Evolutionary conservation across 768 basidiomycete species (phyloP).

Genomic region (Chlorophyllum brunneum): DNA sequence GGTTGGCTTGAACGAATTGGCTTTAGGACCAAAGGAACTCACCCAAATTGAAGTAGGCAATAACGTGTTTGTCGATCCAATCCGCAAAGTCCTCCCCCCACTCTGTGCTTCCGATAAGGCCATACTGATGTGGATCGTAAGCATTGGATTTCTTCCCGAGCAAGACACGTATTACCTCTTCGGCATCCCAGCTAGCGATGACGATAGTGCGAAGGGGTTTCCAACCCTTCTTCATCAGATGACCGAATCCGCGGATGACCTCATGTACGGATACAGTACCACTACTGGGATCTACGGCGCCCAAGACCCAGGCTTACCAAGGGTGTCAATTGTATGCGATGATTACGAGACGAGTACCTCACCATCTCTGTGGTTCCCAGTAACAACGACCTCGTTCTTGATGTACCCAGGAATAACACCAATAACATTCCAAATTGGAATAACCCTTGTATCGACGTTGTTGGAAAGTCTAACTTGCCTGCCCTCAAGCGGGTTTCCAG

Average conservation of each 20-base stretch:
- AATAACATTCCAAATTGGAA: slow-evolving; percentile 89
- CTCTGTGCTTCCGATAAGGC: slow-evolving; percentile 82
- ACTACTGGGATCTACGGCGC: slow-evolving; percentile 71
- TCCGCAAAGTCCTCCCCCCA: slow-evolving; percentile 88
- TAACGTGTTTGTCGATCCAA: slow-evolving; percentile 78
- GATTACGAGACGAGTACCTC: slow-evolving; percentile 16
- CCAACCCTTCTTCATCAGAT: slow-evolving; percentile 69
- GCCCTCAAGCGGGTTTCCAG: slow-evolving; percentile 21
- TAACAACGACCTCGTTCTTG: slow-evolving; percentile 75
- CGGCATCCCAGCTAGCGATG: slow-evolving; percentile 73
- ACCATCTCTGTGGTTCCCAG: slow-evolving; percentile 88
- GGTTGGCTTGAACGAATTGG: background rate
- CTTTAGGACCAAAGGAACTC: slow-evolving; percentile 5
- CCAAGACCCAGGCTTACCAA: slow-evolving; percentile 35
- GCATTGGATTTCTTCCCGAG: background rate
- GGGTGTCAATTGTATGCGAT: background rate
- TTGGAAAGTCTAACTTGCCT: slow-evolving; percentile 46
- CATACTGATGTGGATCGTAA: slow-evolving; percentile 30
- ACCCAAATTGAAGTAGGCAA: slow-evolving; percentile 85
- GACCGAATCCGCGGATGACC: slow-evolving; percentile 68
- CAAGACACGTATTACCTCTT: slow-evolving; percentile 45
- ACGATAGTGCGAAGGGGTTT: slow-evolving; percentile 66
- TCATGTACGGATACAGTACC: slow-evolving; percentile 77
- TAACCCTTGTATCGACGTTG: slow-evolving; percentile 70
- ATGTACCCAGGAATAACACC: slow-evolving; percentile 79